phyloP scores from a whole-genome alignment of 1,284 basidiomycete species.

The Marasmius sp. region DNA sequence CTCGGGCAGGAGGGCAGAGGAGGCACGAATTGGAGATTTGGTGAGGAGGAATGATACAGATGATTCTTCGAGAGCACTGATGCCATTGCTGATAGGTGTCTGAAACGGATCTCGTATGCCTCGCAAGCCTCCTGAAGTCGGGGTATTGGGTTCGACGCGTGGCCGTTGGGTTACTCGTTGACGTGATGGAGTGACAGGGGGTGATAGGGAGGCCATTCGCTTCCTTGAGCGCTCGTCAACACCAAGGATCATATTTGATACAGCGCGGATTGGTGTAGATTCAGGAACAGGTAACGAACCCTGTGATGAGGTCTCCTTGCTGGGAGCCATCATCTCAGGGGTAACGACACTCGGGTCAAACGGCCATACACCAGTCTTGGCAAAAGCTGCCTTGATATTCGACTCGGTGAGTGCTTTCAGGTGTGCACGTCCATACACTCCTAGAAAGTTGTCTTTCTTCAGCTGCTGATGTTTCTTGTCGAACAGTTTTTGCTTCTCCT shows the following conservation, averaged over 20 bases:
- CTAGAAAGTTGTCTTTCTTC: constrained; percentile 22
- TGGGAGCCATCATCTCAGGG: constrained; percentile 26
- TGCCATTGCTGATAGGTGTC: not conserved
- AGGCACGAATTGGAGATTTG: not conserved
- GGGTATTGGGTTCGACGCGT: not conserved
- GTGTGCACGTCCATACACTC: constrained; percentile 27
- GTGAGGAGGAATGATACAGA: not conserved
- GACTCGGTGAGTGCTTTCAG: constrained; percentile 22
- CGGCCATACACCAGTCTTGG: constrained; percentile 34
- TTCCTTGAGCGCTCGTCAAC: not conserved
- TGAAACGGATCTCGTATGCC: not conserved
- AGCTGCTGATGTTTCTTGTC: not conserved
- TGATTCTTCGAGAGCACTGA: not conserved
- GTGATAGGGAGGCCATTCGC: not conserved
- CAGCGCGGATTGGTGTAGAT: not conserved
- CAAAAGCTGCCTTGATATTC: constrained; percentile 32
- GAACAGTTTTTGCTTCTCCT: not conserved
- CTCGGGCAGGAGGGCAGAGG: not conserved
- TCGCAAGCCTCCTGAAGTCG: not conserved
- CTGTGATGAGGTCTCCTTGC: constrained; percentile 2
- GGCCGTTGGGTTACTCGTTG: not conserved
- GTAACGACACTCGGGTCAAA: constrained; percentile 32
- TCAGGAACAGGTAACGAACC: constrained; percentile 11
- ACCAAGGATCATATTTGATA: not conserved
- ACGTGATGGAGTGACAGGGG: not conserved